A percentile compares a stretch with the other conserved stretches of the same genome.
Conservation (phyloP, 2,329 filamentous ascomycete genomes). For the Gnomoniopsis smithogilvyi region DNA sequence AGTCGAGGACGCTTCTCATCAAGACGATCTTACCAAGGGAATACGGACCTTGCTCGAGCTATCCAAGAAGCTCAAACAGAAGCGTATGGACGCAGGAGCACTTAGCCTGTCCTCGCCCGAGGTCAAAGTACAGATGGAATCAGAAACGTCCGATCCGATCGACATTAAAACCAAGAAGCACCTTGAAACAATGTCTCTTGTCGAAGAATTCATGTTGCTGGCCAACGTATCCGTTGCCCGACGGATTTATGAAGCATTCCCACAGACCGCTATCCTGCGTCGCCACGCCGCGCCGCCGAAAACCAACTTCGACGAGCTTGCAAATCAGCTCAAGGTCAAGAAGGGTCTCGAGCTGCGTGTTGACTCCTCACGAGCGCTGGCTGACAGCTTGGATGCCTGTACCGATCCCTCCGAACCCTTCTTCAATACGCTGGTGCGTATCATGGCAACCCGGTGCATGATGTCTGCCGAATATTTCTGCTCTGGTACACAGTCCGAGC, state of each 20-base stretch:
- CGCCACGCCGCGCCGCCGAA: constrained; percentile 90
- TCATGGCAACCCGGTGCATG: constrained; percentile 98
- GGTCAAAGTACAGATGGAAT: constrained; percentile 92
- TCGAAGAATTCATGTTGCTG: constrained; percentile 99
- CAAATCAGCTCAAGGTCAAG: constrained; percentile 87
- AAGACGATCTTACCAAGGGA: constrained; percentile 83
- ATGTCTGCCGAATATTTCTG: constrained; percentile 99
- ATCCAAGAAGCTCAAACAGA: constrained; percentile 89
- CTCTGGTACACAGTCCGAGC: constrained; percentile 86
- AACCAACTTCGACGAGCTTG: constrained; percentile 93
- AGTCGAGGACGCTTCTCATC: constrained; percentile 84
- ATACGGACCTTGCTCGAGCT: constrained; percentile 85
- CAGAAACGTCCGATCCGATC: constrained; percentile 91
- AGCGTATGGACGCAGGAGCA: constrained; percentile 93
- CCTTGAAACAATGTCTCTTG: constrained; percentile 93
- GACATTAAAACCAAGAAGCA: constrained; percentile 95
- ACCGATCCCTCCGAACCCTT: constrained; percentile 79
- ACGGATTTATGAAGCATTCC: constrained; percentile 88
- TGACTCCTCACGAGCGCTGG: constrained; percentile 88
- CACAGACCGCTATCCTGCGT: constrained; percentile 90
- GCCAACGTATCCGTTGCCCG: constrained; percentile 93
- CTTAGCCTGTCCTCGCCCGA: constrained; percentile 96
- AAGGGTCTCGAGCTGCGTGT: constrained; percentile 74
- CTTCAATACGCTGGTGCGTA: constrained; percentile 97
- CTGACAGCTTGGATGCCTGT: constrained; percentile 85